phyloP scores from a whole-genome alignment of 1,139 yeast species.

The Zygoascus hellenicus region DNA sequence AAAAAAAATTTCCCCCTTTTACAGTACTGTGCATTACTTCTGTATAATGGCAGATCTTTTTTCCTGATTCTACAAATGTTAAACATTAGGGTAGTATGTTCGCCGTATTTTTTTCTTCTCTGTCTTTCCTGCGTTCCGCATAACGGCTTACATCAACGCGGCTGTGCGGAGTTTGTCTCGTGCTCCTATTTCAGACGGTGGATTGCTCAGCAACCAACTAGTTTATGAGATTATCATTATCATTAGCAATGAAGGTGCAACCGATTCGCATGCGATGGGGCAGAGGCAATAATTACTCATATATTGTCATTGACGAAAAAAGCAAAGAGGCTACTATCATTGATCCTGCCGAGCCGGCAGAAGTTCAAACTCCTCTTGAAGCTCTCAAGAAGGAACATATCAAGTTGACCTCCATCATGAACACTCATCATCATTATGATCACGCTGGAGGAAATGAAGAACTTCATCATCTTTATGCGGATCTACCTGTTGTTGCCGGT shows the following conservation, averaged over 20 bases:
- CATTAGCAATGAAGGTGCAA: slow-evolving; percentile 60
- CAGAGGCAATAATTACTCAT: slow-evolving; percentile 83
- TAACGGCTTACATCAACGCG: neutral
- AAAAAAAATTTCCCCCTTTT: no score
- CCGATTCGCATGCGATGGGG: slow-evolving; percentile 95
- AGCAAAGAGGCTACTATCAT: slow-evolving; percentile 72
- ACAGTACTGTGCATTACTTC: no score
- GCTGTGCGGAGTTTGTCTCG: neutral
- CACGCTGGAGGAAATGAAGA: slow-evolving; percentile 83
- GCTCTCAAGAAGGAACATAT: slow-evolving; percentile 33
- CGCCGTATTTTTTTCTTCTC: neutral
- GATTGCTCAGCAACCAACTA: slow-evolving; percentile 1
- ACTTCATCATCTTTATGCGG: slow-evolving; percentile 40
- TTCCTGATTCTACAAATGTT: no score
- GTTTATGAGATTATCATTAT: slow-evolving; percentile 6
- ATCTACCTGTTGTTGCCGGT: slow-evolving; percentile 79
- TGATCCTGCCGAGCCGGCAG: slow-evolving; percentile 86
- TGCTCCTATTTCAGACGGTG: neutral
- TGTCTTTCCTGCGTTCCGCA: neutral
- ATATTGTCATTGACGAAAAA: slow-evolving; percentile 63
- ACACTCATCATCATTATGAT: slow-evolving; percentile 94
- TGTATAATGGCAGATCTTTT: no score
- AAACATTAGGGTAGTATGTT: no score
- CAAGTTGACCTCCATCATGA: slow-evolving; percentile 66
- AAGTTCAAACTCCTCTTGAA: slow-evolving; percentile 41